Evolutionary conservation across 768 basidiomycete species (phyloP).

Genomic region (Tephrocybe sp.): DNA sequence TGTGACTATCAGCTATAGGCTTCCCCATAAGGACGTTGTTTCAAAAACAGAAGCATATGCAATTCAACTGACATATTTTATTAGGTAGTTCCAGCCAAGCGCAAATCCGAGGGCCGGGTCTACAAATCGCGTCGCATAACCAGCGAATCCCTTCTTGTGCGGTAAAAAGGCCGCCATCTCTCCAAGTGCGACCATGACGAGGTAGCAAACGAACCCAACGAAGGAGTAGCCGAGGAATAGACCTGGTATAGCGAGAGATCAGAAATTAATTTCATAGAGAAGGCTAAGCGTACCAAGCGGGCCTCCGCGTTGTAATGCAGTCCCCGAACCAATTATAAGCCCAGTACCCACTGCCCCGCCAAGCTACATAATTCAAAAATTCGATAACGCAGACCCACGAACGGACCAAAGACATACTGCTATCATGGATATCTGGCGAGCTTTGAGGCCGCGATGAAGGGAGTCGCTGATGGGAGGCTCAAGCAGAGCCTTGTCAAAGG

Average conservation of each 20-base stretch:
- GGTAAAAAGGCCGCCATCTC: slow-evolving; percentile 53
- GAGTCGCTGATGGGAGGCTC: slow-evolving; percentile 34
- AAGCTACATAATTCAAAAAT: slow-evolving; percentile 23
- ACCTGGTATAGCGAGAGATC: slow-evolving; percentile 10
- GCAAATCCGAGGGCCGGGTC: slow-evolving; percentile 71
- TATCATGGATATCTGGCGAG: slow-evolving; percentile 55
- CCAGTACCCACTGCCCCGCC: slow-evolving; percentile 54
- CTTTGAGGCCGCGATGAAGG: slow-evolving; percentile 48
- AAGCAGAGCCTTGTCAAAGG: slow-evolving; percentile 25
- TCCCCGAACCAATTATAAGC: slow-evolving; percentile 57
- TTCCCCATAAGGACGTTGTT: slow-evolving; percentile 3
- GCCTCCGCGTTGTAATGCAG: slow-evolving; percentile 53
- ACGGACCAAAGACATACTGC: slow-evolving; percentile 29
- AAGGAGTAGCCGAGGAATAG: slow-evolving; percentile 38
- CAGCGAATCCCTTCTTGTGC: slow-evolving; percentile 59
- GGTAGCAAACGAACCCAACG: slow-evolving; percentile 55
- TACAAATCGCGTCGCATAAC: slow-evolving; percentile 62
- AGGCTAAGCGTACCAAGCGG: slow-evolving; percentile 37
- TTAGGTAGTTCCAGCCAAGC: slow-evolving; percentile 61
- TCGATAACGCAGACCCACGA: not conserved
- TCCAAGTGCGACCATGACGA: slow-evolving; percentile 55
- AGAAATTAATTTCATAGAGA: not conserved
- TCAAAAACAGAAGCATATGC: not conserved
- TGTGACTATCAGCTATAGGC: slow-evolving; percentile 53
- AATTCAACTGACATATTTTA: slow-evolving; percentile 43